Percentiles rank a stretch among this genome's conserved stretches.
These are phyloP conservation scores for Haplographium delicatum DNA, from an alignment of 495 filamentous ascomycete species.

Conservation along the genomic window DNA sequence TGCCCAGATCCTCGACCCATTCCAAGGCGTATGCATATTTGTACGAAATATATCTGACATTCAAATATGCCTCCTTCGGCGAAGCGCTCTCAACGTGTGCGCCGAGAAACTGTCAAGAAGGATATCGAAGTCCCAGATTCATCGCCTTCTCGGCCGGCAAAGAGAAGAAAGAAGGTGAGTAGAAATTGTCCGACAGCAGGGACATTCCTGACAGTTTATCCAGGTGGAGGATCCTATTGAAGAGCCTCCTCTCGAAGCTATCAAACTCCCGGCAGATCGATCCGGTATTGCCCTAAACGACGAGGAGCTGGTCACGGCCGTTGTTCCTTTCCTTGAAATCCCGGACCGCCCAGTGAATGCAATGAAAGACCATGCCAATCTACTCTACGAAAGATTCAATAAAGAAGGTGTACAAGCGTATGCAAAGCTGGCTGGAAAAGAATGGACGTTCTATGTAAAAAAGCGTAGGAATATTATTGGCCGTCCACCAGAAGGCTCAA, in stretches of 20 bases:
- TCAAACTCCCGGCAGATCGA: conserved; percentile 24
- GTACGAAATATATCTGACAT: not conserved
- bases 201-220: conserved; percentile 26
- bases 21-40: not conserved
- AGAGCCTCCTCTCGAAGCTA: conserved; percentile 12
- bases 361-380: conserved; percentile 66
- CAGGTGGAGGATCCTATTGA: conserved; percentile 7
- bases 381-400: conserved; percentile 62
- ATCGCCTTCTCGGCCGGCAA: conserved; percentile 65
- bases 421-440: conserved; percentile 83
- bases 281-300: conserved; percentile 48
- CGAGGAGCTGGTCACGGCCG: conserved; percentile 61
- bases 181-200: conserved; percentile 1
- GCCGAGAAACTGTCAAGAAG: conserved; percentile 45
- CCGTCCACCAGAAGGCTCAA: conserved; percentile 57
- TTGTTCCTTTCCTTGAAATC: conserved; percentile 63
- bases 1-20: not conserved
- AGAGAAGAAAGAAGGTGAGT: conserved; percentile 70
- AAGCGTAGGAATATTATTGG: conserved; percentile 78
- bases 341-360: conserved; percentile 60
- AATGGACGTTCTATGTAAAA: conserved; percentile 94
- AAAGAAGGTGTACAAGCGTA: conserved; percentile 76
- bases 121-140: conserved; percentile 54
- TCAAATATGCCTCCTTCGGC: conserved; percentile 44
- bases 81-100: conserved; percentile 41